Evolutionary conservation across 495 filamentous ascomycete genomes (phyloP).

Genomic region (Amorphotheca resinae): DNA sequence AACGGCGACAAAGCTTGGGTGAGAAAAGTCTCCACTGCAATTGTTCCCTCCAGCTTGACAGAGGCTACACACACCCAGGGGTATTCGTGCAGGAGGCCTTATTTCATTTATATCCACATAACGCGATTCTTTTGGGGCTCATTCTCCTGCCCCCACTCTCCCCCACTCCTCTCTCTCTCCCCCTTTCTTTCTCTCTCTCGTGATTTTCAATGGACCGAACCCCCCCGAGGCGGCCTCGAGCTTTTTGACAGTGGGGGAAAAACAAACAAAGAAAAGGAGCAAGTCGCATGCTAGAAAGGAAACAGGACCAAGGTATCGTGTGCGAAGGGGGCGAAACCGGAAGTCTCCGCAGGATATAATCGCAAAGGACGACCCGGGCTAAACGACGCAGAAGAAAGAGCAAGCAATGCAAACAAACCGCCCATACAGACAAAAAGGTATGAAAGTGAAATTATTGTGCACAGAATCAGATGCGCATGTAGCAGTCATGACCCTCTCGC

Average conservation of each 20-base stretch:
- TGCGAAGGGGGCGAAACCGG: conserved; percentile 5
- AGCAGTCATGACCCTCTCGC: conserved; percentile 17
- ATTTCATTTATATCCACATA: conserved; percentile 5
- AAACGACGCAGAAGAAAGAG: conserved; percentile 12
- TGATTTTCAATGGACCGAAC: neutral
- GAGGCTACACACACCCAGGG: conserved; percentile 21
- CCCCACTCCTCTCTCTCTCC: neutral
- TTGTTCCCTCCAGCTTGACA: neutral
- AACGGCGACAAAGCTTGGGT: conserved; percentile 5
- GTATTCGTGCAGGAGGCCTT: conserved; percentile 3
- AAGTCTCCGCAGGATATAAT: conserved; percentile 23
- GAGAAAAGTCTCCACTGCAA: neutral
- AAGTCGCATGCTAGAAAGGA: conserved; percentile 20
- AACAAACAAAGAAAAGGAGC: conserved; percentile 20
- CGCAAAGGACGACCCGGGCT: conserved; percentile 14
- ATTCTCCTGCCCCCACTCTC: no score
- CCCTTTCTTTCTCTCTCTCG: neutral
- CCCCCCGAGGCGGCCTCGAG: conserved; percentile 13
- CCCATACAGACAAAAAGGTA: conserved; percentile 22
- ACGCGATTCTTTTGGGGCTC: conserved; percentile 7
- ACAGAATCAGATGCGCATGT: conserved; percentile 15
- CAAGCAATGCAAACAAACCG: conserved; percentile 19
- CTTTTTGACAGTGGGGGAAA: conserved; percentile 19
- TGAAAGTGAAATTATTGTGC: conserved; percentile 20
- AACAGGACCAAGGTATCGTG: conserved; percentile 6